Evolutionary conservation across 1,284 basidiomycete genomes (phyloP).

Genomic region (Ustilago hordei): DNA sequence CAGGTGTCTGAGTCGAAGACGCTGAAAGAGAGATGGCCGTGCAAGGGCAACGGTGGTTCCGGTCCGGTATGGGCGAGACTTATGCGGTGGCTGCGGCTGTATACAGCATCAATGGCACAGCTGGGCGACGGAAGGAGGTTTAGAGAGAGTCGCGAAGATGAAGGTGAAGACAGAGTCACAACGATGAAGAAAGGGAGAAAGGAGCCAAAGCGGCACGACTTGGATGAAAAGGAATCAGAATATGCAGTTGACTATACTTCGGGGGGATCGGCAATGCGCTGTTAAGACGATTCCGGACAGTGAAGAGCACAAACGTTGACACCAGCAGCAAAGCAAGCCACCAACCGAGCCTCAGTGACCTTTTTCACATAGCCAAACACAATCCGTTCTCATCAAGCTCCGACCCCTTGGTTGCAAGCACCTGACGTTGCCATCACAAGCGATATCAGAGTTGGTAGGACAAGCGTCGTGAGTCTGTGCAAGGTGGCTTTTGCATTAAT

Average conservation of each 20-base stretch:
- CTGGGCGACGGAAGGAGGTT: too few relatives aligned
- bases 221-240: conserved; percentile 7
- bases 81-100: not conserved
- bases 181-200: not conserved
- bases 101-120: not conserved
- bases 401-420: not conserved
- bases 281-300: conserved; percentile 12
- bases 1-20: not conserved
- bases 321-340: not conserved
- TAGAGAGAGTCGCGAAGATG: not conserved
- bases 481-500: conserved; percentile 1
- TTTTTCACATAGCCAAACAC: not conserved
- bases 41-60: too few relatives aligned
- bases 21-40: not conserved
- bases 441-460: not conserved
- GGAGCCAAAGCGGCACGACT: not conserved
- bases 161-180: not conserved
- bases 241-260: conserved; percentile 3
- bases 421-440: not conserved
- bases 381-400: not conserved
- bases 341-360: not conserved
- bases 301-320: not conserved
- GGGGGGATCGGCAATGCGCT: conserved; percentile 23
- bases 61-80: too few relatives aligned
- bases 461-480: too few relatives aligned